Conservation (phyloP, 1,284 basidiomycete species). For the Cryptococcus jaspeensis region DNA sequence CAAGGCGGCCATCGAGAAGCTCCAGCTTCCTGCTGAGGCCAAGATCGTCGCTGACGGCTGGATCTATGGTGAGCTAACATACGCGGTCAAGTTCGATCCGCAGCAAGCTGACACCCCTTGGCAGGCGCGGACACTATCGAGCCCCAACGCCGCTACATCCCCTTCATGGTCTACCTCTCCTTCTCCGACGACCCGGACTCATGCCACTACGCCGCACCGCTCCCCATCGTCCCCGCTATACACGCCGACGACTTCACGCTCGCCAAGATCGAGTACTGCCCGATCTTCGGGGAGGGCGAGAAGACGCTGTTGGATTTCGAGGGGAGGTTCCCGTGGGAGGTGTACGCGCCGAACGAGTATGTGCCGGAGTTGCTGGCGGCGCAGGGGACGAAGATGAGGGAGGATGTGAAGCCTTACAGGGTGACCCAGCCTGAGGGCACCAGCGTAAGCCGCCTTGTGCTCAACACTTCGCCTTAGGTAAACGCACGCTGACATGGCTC, state of each 20-base stretch:
- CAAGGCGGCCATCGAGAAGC: constrained; percentile 22
- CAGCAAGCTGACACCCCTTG: too few relatives aligned
- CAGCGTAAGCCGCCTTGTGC: constrained; percentile 55
- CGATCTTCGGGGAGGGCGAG: neutral
- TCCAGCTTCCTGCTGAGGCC: constrained; percentile 26
- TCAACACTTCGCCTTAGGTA: too few relatives aligned
- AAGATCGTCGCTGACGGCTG: constrained; percentile 36
- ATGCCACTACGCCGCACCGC: constrained; percentile 40
- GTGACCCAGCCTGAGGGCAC: constrained; percentile 88
- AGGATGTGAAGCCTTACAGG: constrained; percentile 79
- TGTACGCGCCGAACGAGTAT: neutral
- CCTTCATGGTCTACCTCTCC: constrained; percentile 42
- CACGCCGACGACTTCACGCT: constrained; percentile 13
- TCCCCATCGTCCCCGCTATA: constrained; percentile 19
- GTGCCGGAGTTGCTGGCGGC: neutral
- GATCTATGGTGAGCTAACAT: constrained; percentile 15
- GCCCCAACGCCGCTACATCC: constrained; percentile 43
- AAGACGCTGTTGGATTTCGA: constrained; percentile 21
- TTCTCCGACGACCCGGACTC: constrained; percentile 43
- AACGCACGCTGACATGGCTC: too few relatives aligned
- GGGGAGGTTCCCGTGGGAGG: neutral
- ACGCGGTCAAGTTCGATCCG: constrained; percentile 10
- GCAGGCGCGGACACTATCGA: neutral
- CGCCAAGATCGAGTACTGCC: neutral
- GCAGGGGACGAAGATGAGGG: constrained; percentile 47